These are phyloP conservation scores for Hemileccinum rubropunctum DNA, from an alignment of 768 basidiomycete species.

Conservation along the genomic window DNA sequence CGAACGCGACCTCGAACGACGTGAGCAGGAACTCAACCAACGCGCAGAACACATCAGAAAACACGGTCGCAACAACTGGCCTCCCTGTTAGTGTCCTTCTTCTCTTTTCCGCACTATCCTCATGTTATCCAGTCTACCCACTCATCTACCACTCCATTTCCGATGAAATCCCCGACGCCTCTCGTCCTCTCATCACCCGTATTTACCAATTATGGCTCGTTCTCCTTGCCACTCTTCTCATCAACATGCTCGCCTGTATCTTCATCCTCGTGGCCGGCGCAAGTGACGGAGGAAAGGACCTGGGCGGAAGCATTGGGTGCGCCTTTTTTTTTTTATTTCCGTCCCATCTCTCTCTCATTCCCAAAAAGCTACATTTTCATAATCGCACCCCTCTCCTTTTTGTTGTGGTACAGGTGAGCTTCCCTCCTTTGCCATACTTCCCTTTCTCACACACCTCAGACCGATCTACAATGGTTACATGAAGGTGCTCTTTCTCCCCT, in stretches of 20 bases:
- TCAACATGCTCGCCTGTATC: slow-evolving; percentile 92
- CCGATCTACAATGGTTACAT: slow-evolving; percentile 98
- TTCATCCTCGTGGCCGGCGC: slow-evolving; percentile 78
- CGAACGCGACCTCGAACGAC: slow-evolving; percentile 76
- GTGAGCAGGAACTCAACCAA: slow-evolving; percentile 71
- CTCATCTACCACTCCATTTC: slow-evolving; percentile 91
- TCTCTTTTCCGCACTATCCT: slow-evolving; percentile 14
- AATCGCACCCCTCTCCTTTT: slow-evolving; percentile 77
- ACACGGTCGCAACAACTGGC: slow-evolving; percentile 92
- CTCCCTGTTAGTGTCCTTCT: slow-evolving; percentile 60
- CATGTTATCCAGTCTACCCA: slow-evolving; percentile 69
- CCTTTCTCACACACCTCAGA: slow-evolving; percentile 37
- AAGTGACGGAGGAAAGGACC: slow-evolving; percentile 70
- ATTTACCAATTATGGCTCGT: slow-evolving; percentile 95
- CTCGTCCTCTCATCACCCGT: slow-evolving; percentile 75
- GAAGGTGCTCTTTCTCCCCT: slow-evolving; percentile 57
- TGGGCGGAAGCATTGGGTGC: slow-evolving; percentile 81
- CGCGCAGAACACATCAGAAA: slow-evolving; percentile 67
- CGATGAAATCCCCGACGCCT: slow-evolving; percentile 85
- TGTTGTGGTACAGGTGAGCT: slow-evolving; percentile 91
- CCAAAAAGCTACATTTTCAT: slow-evolving; percentile 68
- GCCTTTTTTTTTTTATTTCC: slow-evolving; percentile 23
- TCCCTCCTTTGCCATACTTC: slow-evolving; percentile 7
- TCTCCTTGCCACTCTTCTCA: slow-evolving; percentile 71
- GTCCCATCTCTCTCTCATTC: slow-evolving; percentile 14